These are phyloP conservation scores for Casaregolazyma suthepensis DNA, from an alignment of 1,139 yeast genomes.

Conservation along the genomic window DNA sequence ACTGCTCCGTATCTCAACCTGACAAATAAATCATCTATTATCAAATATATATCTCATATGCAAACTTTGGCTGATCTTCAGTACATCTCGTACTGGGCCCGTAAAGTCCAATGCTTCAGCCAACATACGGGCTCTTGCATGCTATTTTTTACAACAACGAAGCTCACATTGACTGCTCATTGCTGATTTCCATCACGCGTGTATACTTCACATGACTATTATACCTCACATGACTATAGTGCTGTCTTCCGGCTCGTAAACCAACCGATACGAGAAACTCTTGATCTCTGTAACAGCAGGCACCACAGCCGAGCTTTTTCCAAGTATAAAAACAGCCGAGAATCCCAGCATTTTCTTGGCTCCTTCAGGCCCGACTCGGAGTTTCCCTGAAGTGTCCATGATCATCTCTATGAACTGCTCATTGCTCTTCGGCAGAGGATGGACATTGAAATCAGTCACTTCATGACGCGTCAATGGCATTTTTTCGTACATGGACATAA, in stretches of 20 bases:
- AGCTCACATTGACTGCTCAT: too few relatives aligned
- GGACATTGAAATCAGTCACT: conserved; percentile 30
- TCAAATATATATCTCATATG: neutral
- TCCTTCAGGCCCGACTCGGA: conserved; percentile 28
- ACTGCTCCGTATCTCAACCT: too few relatives aligned
- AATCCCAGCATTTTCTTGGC: conserved; percentile 28
- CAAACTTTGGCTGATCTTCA: neutral
- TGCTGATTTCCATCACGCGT: too few relatives aligned
- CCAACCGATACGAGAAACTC: conserved; percentile 31
- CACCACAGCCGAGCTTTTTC: conserved; percentile 15
- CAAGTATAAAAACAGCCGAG: conserved; percentile 29
- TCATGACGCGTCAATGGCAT: conserved; percentile 32
- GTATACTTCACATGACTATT: too few relatives aligned
- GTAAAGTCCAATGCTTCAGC: neutral
- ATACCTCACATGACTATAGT: conserved; percentile 18
- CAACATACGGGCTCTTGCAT: neutral
- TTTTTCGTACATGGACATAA: conserved; percentile 26
- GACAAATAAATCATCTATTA: neutral
- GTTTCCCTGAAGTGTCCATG: conserved; percentile 29
- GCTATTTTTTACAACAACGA: neutral
- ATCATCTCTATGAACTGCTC: conserved; percentile 21
- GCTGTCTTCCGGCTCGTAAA: conserved; percentile 30
- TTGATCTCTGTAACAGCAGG: conserved; percentile 20
- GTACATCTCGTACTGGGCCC: neutral
- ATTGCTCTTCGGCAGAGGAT: conserved; percentile 29